phyloP scores from a whole-genome alignment of 306 rosid species.

The Castanea mollissima region DNA sequence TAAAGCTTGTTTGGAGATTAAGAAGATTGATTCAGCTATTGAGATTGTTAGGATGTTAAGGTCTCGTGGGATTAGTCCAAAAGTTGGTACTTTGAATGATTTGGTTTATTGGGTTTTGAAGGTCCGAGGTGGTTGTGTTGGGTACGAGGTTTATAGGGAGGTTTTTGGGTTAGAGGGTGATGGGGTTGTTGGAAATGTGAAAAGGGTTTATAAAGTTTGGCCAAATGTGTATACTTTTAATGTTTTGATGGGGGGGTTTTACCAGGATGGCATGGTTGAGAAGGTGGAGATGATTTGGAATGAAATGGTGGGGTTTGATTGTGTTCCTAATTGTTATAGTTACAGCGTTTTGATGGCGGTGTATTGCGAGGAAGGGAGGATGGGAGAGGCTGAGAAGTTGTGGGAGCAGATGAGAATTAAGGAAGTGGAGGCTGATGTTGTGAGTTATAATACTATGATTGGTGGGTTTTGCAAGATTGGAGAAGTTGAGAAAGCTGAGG shows the following conservation, averaged over 20 bases:
- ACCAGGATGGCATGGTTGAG: slow-evolving; percentile 48
- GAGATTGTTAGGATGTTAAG: slow-evolving; percentile 57
- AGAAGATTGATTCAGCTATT: slow-evolving; percentile 44
- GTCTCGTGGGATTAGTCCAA: slow-evolving; percentile 61
- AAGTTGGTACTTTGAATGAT: slow-evolving; percentile 56
- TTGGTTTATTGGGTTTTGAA: slow-evolving; percentile 52
- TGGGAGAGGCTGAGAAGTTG: slow-evolving; percentile 48
- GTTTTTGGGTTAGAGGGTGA: slow-evolving; percentile 45
- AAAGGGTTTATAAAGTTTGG: slow-evolving; percentile 35
- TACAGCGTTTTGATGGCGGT: slow-evolving; percentile 59
- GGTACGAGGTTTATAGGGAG: slow-evolving; percentile 55
- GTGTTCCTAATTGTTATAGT: slow-evolving; percentile 56
- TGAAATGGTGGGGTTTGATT: slow-evolving; percentile 38
- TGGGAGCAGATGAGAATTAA: slow-evolving; percentile 61
- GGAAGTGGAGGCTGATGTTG: slow-evolving; percentile 53
- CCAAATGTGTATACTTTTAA: slow-evolving; percentile 71
- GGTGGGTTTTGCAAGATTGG: slow-evolving; percentile 74
- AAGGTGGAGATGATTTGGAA: slow-evolving; percentile 60
- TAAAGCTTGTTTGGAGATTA: slow-evolving; percentile 58
- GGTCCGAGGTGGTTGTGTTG: slow-evolving; percentile 44
- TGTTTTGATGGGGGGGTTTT: slow-evolving; percentile 58
- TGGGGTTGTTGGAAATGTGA: slow-evolving; percentile 16
- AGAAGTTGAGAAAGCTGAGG: slow-evolving; percentile 59
- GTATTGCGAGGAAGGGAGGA: slow-evolving; percentile 53
- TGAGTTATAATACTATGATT: slow-evolving; percentile 69